Evolutionary conservation across 768 basidiomycete species (phyloP), one percentile per base, ranked within the genome.

Genomic region (Leccinum subgranulosum): DNA sequence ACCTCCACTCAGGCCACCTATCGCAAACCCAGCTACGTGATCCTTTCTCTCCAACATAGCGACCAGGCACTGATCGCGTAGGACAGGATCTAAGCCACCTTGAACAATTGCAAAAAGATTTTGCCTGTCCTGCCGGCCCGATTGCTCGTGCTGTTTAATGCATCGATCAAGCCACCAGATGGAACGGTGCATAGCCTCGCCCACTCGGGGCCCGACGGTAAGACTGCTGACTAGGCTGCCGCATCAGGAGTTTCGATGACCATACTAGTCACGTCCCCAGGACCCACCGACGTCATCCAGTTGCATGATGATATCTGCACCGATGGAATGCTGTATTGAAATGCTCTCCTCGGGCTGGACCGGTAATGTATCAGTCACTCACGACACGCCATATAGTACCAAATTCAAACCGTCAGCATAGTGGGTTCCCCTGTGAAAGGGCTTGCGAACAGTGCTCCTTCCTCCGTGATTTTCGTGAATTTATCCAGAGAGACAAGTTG

Each of bases 281-380:
- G 46, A 75, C 86, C 70, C 64, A 88, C 91, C 91, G 51, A 94
- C 92, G 72, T 94, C 92, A 69, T 94, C 92, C 17, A 94, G 80
- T 69, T 92, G 93, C 94, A 96, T 95, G 59, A 96, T 92, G 58
- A 96, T 96, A 69, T 96, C 93, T 27, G 87, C 90, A 6, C 93
- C 92, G 45, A 96, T 94, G 8, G 87, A 79, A 67, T 96, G 94
- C 68, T 96, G 92, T 65, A 93, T 89, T 15, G 85, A 84, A 43
- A 95, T 94, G 64, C 90, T 92, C 76, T 94, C 89, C 74, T 96
- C 93, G 33, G 94, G 93, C 88, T 93, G 33, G 34, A 43, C 41
- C n/a, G 41, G 41, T 12, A 43, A 43, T 43, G 6, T 19, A 43
- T 43, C 41, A 43, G 41, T 43, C 41, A 43, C 2, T 43, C 19